Conservation (phyloP, 345 rosid genomes). For the Populus nigra region DNA sequence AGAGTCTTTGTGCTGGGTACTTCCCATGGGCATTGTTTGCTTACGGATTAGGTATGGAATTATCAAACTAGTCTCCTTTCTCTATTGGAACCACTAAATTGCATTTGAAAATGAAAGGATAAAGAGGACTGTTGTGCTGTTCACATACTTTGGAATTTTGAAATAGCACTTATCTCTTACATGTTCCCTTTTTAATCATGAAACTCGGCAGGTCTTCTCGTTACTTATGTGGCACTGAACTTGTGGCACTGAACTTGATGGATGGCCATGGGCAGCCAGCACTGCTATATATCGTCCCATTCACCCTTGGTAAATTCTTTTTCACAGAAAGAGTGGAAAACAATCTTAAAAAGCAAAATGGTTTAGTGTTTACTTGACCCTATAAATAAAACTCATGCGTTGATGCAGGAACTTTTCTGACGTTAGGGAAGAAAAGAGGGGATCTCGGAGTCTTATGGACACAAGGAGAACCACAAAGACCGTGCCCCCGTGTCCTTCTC, state of each 20-base stretch:
- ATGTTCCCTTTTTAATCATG: background rate
- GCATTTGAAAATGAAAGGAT: background rate
- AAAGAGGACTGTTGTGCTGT: background rate
- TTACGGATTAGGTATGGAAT: constrained; percentile 74
- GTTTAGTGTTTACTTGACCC: background rate
- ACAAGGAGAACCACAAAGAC: constrained; percentile 24
- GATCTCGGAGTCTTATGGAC: constrained; percentile 25
- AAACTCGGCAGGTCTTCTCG: constrained; percentile 64
- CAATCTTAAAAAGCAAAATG: background rate
- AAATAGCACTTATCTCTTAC: background rate
- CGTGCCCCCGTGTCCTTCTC: constrained; percentile 23
- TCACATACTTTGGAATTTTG: background rate
- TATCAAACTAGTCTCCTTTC: constrained; percentile 2
- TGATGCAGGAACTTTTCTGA: constrained; percentile 29
- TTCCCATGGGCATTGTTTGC: constrained; percentile 94
- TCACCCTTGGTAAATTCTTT: constrained; percentile 69
- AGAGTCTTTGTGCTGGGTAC: constrained; percentile 82
- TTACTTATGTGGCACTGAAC: constrained; percentile 88
- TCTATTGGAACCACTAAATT: background rate
- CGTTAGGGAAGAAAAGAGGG: constrained; percentile 30
- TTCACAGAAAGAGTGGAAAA: background rate
- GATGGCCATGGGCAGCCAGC: constrained; percentile 99
- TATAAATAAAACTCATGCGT: background rate
- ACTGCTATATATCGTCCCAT: constrained; percentile 90
- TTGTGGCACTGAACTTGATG: constrained; percentile 92